Percentiles rank a stretch among this genome's conserved stretches.
Conservation (phyloP, 768 basidiomycete species). For the Boletales sp. region DNA sequence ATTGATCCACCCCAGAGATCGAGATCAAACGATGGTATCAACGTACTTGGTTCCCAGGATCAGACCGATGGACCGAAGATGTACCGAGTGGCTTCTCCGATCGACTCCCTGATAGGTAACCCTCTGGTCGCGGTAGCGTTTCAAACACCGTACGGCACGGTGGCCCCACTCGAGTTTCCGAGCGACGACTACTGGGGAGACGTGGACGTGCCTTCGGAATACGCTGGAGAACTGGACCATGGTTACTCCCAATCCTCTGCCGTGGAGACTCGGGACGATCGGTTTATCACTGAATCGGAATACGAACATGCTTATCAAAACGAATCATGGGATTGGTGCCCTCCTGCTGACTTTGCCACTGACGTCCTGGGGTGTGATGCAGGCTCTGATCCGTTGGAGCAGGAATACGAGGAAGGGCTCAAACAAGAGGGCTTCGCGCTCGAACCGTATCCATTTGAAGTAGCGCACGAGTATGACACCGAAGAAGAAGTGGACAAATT, state of each 20-base stretch:
- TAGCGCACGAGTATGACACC: not conserved
- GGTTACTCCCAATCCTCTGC: not conserved
- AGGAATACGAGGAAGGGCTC: conserved; percentile 1
- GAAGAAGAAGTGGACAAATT: not conserved
- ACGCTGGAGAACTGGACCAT: not conserved
- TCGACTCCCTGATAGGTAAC: conserved; percentile 3
- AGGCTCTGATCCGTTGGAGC: not conserved
- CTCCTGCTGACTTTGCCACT: not conserved
- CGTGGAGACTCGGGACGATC: not conserved
- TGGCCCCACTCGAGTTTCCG: conserved; percentile 7
- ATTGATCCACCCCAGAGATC: not conserved
- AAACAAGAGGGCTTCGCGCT: not conserved
- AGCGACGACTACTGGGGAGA: conserved; percentile 6
- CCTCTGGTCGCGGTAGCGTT: conserved; percentile 4
- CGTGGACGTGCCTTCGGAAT: not conserved
- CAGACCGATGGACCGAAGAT: not conserved
- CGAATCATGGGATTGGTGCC: conserved; percentile 3
- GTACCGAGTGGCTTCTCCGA: not conserved
- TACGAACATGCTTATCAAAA: not conserved
- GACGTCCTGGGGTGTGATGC: conserved; percentile 5
- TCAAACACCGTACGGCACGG: conserved; percentile 7
- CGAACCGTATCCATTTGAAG: not conserved
- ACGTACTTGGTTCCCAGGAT: not conserved
- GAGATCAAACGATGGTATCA: not conserved
- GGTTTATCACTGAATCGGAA: not conserved